These are phyloP conservation scores for Pythium insidiosum DNA, from an alignment of 352 stramenopile species.

Conservation along the genomic window DNA sequence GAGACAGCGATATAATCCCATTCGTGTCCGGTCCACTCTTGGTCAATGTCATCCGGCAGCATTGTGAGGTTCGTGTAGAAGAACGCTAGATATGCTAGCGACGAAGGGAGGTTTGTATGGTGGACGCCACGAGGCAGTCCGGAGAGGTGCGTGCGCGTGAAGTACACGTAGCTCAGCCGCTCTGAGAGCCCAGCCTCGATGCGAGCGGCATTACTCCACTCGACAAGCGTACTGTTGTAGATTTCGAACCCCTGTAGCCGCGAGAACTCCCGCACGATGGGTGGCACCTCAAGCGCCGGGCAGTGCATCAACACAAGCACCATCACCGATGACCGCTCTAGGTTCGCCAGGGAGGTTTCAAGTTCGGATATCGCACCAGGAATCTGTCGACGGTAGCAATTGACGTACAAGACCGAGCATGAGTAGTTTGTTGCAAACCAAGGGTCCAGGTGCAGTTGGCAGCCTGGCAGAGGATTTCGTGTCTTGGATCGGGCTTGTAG, in stretches of 20 bases:
- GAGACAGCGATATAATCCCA: neutral
- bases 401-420: slow-evolving; percentile 14
- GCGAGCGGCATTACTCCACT: slow-evolving; percentile 2
- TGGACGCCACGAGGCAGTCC: slow-evolving; percentile 1
- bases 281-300: slow-evolving; percentile 4
- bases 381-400: slow-evolving; percentile 7
- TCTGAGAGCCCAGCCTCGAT: neutral
- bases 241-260: slow-evolving; percentile 1
- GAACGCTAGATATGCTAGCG: neutral
- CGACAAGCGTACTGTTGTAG: slow-evolving; percentile 5
- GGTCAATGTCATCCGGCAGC: slow-evolving; percentile 1
- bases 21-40: neutral
- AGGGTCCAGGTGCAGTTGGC: neutral
- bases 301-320: slow-evolving; percentile 7
- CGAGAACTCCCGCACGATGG: slow-evolving; percentile 2
- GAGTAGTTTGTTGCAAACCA: slow-evolving; percentile 6
- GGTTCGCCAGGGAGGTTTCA: neutral
- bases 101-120: neutral
- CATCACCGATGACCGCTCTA: slow-evolving; percentile 1
- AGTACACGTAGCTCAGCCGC: neutral
- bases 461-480: neutral
- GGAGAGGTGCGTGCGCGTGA: neutral
- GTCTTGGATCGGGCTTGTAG: too few relatives aligned
- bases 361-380: neutral
- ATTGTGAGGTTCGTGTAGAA: slow-evolving; percentile 1